Conservation (phyloP, 371 early-diverging fungal genomes). For the Mucor mucedo region DNA sequence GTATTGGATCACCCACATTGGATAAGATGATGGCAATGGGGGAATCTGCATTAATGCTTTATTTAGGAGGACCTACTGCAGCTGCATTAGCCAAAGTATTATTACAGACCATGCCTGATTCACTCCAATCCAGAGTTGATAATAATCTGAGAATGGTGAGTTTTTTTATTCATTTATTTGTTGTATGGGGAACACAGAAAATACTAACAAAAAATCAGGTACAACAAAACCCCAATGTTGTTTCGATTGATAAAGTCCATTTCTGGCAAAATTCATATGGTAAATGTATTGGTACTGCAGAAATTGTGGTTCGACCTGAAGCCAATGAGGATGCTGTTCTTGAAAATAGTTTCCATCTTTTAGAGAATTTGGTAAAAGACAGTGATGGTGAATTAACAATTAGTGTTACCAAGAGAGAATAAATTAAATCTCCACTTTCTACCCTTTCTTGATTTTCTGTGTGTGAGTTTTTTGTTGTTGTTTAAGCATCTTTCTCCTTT, state of each 20-base stretch:
- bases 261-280: conserved; percentile 61
- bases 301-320: conserved; percentile 43
- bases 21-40: conserved; percentile 51
- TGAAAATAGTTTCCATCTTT: conserved; percentile 41
- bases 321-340: conserved; percentile 55
- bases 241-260: conserved; percentile 43
- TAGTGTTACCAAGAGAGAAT: conserved; percentile 19
- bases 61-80: conserved; percentile 33
- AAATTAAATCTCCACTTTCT: background rate
- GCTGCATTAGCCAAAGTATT: conserved; percentile 29
- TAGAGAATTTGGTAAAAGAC: conserved; percentile 38
- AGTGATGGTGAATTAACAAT: conserved; percentile 33
- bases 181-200: too few species aligned
- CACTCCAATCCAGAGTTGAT: conserved; percentile 14
- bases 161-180: background rate
- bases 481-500: background rate
- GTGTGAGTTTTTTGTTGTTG: too few species aligned
- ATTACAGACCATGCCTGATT: conserved; percentile 36
- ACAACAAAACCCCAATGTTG: conserved; percentile 27
- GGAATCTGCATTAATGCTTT: conserved; percentile 51
- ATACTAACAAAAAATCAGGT: conserved; percentile 1
- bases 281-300: conserved; percentile 51
- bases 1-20: conserved; percentile 24
- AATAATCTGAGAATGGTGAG: conserved; percentile 13
- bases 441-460: background rate